phyloP scores from a whole-genome alignment of 768 basidiomycete species.

The Pleurotus ostreatus region DNA sequence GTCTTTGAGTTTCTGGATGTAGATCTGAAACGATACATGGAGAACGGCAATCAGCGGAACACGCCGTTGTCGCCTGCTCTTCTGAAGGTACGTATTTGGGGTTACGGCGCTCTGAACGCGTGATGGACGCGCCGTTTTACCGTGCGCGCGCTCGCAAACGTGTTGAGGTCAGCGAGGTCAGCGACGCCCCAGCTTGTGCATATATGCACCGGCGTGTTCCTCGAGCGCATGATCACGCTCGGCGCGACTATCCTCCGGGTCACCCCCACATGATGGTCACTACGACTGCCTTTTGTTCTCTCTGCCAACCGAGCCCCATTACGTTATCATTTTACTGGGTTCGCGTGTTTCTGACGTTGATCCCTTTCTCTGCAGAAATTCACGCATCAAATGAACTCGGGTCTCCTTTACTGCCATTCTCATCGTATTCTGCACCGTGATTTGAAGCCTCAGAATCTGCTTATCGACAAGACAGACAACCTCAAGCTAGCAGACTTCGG shows the following conservation, averaged over 20 bases:
- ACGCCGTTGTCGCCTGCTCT: constrained; percentile 70
- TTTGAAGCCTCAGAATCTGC: constrained; percentile 92
- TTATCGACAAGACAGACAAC: constrained; percentile 87
- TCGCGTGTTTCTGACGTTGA: not conserved
- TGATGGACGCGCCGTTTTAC: constrained; percentile 14
- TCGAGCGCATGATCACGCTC: too few species aligned
- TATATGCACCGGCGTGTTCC: too few species aligned
- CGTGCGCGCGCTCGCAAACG: too few species aligned
- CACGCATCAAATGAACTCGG: constrained; percentile 88
- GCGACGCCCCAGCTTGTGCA: too few species aligned
- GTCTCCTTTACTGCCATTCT: constrained; percentile 91
- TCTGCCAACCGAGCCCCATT: too few species aligned
- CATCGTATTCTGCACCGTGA: constrained; percentile 97
- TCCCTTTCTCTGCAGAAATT: constrained; percentile 67
- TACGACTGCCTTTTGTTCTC: too few species aligned
- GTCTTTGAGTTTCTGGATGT: constrained; percentile 98
- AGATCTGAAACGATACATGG: constrained; percentile 96
- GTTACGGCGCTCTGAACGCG: constrained; percentile 15
- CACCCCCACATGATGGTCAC: too few species aligned
- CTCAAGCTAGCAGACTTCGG: constrained; percentile 97
- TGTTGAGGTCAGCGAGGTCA: too few species aligned
- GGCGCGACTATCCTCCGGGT: too few species aligned
- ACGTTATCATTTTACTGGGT: too few species aligned
- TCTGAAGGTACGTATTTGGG: constrained; percentile 58
- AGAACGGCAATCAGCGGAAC: constrained; percentile 69